phyloP scores from a whole-genome alignment of 1,139 yeast genomes.

The Suhomyces panamericanus region DNA sequence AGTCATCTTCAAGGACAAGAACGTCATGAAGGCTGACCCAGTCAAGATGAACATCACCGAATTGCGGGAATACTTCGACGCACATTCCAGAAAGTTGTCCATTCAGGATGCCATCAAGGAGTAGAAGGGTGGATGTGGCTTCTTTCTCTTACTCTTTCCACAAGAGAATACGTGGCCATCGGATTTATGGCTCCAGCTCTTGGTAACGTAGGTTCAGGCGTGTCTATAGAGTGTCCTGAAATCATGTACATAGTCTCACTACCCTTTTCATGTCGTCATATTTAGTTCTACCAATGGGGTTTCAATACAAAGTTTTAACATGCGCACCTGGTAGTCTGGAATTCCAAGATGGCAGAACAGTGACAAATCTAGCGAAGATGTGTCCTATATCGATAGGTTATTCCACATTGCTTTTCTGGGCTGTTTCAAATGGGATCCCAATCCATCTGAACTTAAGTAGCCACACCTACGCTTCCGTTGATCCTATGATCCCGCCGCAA shows the following conservation, averaged over 20 bases:
- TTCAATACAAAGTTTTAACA: neutral
- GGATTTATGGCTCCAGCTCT: too few relatives aligned
- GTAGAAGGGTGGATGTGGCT: slow-evolving; percentile 1
- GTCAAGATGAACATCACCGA: slow-evolving; percentile 51
- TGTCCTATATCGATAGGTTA: too few relatives aligned
- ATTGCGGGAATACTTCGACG: slow-evolving; percentile 56
- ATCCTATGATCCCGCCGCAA: too few relatives aligned
- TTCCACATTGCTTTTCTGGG: too few relatives aligned
- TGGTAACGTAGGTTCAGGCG: neutral
- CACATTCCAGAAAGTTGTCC: slow-evolving; percentile 69
- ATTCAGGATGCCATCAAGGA: slow-evolving; percentile 59
- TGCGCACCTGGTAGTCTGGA: neutral
- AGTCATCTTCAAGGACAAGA: slow-evolving; percentile 83
- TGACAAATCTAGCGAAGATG: too few relatives aligned
- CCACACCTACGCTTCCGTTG: too few relatives aligned
- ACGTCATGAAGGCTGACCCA: slow-evolving; percentile 69
- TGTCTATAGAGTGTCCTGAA: neutral
- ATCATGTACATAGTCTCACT: slow-evolving; percentile 5
- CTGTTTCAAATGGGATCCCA: too few relatives aligned
- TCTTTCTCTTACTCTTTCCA: neutral
- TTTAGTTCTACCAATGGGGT: slow-evolving; percentile 7
- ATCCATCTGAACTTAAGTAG: too few relatives aligned
- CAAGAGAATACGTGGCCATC: neutral
- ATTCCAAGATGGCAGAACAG: too few relatives aligned
- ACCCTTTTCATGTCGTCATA: neutral